phyloP scores from a whole-genome alignment of 164 flowering plant genomes.

The Santalum album region DNA sequence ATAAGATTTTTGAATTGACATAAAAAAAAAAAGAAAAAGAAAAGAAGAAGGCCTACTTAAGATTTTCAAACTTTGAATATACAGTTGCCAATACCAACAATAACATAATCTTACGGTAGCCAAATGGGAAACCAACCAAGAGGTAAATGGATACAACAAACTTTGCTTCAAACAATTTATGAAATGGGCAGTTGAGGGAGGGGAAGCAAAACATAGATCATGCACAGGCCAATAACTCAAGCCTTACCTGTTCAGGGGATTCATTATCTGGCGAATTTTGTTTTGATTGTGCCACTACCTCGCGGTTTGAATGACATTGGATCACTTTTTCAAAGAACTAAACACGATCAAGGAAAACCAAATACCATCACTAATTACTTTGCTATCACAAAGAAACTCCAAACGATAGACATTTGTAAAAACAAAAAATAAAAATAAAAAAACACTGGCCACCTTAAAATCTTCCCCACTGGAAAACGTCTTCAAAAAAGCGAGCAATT shows the following conservation, averaged over 20 bases:
- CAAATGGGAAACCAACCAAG: not conserved
- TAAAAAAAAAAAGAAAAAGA: too few relatives aligned
- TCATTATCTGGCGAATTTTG: conserved; percentile 28
- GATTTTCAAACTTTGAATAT: too few relatives aligned
- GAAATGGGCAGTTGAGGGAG: too few relatives aligned
- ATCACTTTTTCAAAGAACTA: conserved; percentile 44
- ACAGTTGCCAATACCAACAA: too few relatives aligned
- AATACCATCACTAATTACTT: not conserved
- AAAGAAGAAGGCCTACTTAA: too few relatives aligned
- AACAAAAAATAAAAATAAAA: not conserved
- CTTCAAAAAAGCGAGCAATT: conserved; percentile 52
- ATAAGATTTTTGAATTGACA: too few relatives aligned
- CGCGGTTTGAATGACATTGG: conserved; percentile 28
- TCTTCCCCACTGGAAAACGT: conserved; percentile 53
- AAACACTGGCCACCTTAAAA: conserved; percentile 30
- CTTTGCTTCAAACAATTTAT: too few relatives aligned
- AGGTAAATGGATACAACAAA: not conserved
- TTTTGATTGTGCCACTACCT: conserved; percentile 20
- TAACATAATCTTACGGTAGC: too few relatives aligned
- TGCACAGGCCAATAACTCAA: not conserved
- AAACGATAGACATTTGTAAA: not conserved
- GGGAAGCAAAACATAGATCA: not conserved
- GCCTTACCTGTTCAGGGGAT: conserved; percentile 59
- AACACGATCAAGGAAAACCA: conserved; percentile 1
- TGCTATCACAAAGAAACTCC: not conserved